Evolutionary conservation across 2,329 filamentous ascomycete genomes (phyloP).

Genomic region (Orbilia brochopaga): DNA sequence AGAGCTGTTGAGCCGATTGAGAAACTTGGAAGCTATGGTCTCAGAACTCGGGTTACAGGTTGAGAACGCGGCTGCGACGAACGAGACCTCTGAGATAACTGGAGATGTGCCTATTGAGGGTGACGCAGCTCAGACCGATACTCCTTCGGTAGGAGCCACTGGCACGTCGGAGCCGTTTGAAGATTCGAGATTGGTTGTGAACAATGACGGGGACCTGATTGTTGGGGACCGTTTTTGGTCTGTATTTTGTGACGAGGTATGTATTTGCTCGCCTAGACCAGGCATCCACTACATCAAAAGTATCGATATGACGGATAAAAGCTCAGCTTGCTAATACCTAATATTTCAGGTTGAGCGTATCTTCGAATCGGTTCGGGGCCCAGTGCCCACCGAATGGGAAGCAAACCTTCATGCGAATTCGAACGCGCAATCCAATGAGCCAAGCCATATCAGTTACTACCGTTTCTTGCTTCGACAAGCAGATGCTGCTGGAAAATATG

Average conservation of each 20-base stretch:
- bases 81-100: not conserved
- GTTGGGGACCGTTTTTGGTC: constrained; percentile 46
- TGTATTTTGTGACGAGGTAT: constrained; percentile 41
- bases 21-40: constrained; percentile 49
- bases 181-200: constrained; percentile 11
- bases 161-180: not conserved
- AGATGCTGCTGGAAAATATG: constrained; percentile 29
- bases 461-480: constrained; percentile 36
- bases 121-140: not conserved
- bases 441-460: constrained; percentile 35
- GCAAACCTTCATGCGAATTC: constrained; percentile 8
- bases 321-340: not conserved
- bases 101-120: not conserved
- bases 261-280: not conserved
- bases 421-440: not conserved
- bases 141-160: not conserved
- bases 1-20: constrained; percentile 45
- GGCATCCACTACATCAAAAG: too few relatives aligned
- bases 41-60: constrained; percentile 39
- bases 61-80: constrained; percentile 20
- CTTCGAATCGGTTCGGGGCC: constrained; percentile 36
- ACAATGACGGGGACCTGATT: constrained; percentile 33
- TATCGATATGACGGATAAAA: too few relatives aligned
- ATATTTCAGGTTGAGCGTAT: constrained; percentile 42
- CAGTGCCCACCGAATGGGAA: constrained; percentile 31